Evolutionary conservation across 2,329 filamentous ascomycete species (phyloP), one percentile per base, ranked within the genome.

Genomic region (Calonectria pteridis): DNA sequence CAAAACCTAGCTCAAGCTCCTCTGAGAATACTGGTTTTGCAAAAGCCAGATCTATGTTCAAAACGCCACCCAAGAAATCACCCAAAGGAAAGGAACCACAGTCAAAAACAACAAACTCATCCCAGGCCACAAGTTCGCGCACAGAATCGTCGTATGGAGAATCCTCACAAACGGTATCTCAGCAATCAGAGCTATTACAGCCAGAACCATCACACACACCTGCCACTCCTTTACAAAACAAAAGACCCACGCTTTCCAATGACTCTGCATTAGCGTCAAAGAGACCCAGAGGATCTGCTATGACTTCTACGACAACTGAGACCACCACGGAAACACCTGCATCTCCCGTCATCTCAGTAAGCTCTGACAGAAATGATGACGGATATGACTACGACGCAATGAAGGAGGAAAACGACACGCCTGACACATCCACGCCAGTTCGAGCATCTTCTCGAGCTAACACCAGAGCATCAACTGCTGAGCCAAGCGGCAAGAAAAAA

Each of bases 401-500:
- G 66, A 26, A 62, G 16, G 18, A 62, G 18, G 28, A 35, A 20
- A 46, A 33, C 43, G 33, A 35, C 33, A 35, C 28, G 28, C 55
- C 55, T 31, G 35, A 63, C 20, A 53, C 31, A 69, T 64, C 55
- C 33, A 46, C 55, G 23, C 33, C 46, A 64, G 5, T 40, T 43
- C 43, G 37, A 59, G 43, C 49, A 46, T 70, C 58, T 23, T 10
- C 53, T 70, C 49, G 58, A 46, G 13, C 46, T 64, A 70, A 65
- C 49, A 70, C 64, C 20, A 64, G 67, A 50, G 65, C 58, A 37
- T 70, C 26, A 28, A 70, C 46, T 18, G 31, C 49, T 23, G 28
- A 70, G 53, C 58, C n/a, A 58, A 28, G 49, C 49, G 35, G 59
- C 35, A 65, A 62, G n/a, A 70, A 65, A 16, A 70, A 70, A 28